Base-by-base conservation (phyloP, 2,329 filamentous ascomycete genomes). In the Verticillium klebahnii region DNA sequence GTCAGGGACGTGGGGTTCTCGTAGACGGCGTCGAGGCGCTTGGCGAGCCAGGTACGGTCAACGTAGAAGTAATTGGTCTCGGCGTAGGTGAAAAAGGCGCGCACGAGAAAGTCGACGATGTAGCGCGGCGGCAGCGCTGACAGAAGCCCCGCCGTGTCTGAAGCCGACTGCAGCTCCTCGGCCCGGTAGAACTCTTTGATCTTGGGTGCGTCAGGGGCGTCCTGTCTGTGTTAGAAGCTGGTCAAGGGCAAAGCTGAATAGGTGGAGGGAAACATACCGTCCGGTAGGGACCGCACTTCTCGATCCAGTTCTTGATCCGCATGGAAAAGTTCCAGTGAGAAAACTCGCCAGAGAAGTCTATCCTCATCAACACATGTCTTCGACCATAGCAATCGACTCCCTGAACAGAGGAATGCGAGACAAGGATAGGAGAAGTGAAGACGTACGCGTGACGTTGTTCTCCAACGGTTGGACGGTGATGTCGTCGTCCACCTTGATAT, bases 321-420 rank as follows among this genome's bases (percentile, higher is more conserved):
- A 80, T 81, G 50, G 80, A 82, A 66, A 82, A 82, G 64, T 82
- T 82, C 78, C 80, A 82, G 61, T 82, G 80, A 1, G 80, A 82
- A 65, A 82, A 82, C 64, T 82, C 80, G 9, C 80, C 80, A 0
- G 80, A 82, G 62, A 81, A 82, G 60, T 82, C 79, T 82, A 52
- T 23, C 11, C n/a, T 23, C 9, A 19, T 52, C 19, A 52, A 19
- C 45, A 52, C 12, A 52, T 25, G n/a, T 52, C 45, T n/a, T 23
- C 12, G 5, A 6, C 29, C 29, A 29, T 29, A 29, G 29, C 5
- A 29, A 29, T 29, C 29, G 29, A 29, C 14, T 36, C 34, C 34
- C 34, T 36, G 34, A 14, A 9, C 34, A 36, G 34, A 36, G 9
- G 34, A 2, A 37, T 45, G 23, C 14, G 39, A 15, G 19, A 19